Evolutionary conservation across 176 grass and related monocot genomes (phyloP).

Genomic region (Carex scoparia): DNA sequence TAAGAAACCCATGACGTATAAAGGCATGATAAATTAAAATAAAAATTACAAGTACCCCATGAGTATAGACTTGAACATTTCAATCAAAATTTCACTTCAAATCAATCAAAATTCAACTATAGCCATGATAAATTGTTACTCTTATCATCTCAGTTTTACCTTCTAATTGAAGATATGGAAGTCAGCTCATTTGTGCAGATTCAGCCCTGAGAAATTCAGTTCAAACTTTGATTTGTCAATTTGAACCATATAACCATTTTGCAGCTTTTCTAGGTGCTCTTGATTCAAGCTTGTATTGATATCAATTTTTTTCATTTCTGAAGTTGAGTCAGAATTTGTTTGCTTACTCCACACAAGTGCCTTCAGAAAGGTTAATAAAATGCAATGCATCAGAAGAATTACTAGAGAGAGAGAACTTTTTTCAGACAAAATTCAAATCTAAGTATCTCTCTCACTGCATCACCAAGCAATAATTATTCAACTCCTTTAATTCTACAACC

Average conservation of each 20-base stretch:
- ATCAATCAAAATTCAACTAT: too few relatives aligned
- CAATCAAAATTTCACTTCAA: too few relatives aligned
- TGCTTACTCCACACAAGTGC: neutral
- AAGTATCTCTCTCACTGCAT: neutral
- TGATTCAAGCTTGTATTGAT: neutral
- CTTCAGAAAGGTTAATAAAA: neutral
- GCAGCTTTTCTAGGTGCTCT: neutral
- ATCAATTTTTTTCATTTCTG: neutral
- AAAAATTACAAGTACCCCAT: neutral
- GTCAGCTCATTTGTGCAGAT: too few relatives aligned
- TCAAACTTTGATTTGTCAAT: neutral
- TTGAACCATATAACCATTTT: neutral
- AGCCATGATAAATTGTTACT: too few relatives aligned
- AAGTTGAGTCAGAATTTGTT: neutral
- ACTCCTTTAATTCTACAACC: conserved; percentile 11
- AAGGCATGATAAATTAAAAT: neutral
- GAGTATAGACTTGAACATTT: neutral
- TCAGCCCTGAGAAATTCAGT: neutral
- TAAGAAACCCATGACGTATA: neutral
- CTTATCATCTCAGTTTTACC: too few relatives aligned
- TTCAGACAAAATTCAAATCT: neutral
- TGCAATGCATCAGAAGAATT: neutral
- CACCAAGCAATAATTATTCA: conserved; percentile 7
- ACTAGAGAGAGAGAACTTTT: too few relatives aligned
- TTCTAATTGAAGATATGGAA: too few relatives aligned